Conservation (phyloP, 768 basidiomycete species). For the Amanita phalloides region DNA sequence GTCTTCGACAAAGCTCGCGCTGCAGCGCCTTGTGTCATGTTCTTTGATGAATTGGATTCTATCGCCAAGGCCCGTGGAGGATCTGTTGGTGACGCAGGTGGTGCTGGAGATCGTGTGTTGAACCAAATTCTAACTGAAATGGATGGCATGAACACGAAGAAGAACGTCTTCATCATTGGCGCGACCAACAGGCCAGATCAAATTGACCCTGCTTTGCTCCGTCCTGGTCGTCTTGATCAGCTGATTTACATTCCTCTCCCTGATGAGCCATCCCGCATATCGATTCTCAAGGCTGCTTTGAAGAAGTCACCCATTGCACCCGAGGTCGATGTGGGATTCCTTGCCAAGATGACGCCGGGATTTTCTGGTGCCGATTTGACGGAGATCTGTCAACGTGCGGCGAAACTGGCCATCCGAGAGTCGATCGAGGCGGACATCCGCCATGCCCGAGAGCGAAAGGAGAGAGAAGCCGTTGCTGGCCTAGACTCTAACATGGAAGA, state of each 20-base stretch:
- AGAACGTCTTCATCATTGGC: constrained; percentile 98
- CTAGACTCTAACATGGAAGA: constrained; percentile 67
- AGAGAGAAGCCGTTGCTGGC: constrained; percentile 64
- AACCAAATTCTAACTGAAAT: constrained; percentile 97
- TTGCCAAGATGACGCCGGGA: constrained; percentile 90
- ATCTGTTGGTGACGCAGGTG: constrained; percentile 80
- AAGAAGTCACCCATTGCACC: constrained; percentile 84
- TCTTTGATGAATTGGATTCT: constrained; percentile 99
- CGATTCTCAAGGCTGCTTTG: constrained; percentile 85
- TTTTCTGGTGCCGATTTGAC: constrained; percentile 99
- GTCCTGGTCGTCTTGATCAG: constrained; percentile 98
- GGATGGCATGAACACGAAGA: constrained; percentile 98
- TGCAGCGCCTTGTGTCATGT: constrained; percentile 99
- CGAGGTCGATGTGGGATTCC: constrained; percentile 75
- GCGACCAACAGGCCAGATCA: constrained; percentile 96
- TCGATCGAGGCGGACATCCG: constrained; percentile 91
- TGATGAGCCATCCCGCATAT: constrained; percentile 83
- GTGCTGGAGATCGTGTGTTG: constrained; percentile 94
- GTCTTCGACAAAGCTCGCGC: constrained; percentile 99
- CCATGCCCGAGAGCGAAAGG: constrained; percentile 65
- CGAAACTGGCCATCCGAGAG: constrained; percentile 93
- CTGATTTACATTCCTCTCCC: constrained; percentile 99
- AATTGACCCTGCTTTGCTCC: constrained; percentile 85
- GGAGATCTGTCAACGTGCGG: constrained; percentile 97
- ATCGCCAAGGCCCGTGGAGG: constrained; percentile 94